Percentiles rank a stretch among this genome's conserved stretches.
Conservation (phyloP, 257 asterid genomes). For the Cruciata laevipes region DNA sequence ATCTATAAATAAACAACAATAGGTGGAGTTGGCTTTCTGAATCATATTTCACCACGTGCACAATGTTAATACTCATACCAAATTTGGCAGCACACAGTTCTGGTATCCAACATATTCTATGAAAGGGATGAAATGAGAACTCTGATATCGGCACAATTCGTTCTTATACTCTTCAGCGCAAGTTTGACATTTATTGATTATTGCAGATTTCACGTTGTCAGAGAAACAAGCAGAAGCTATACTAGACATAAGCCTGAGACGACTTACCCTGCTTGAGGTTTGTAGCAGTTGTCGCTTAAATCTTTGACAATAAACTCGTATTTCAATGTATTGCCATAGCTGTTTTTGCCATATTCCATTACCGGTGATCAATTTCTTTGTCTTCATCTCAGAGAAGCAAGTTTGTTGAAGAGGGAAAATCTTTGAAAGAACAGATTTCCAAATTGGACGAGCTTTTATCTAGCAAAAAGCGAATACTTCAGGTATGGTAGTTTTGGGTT, state of each 20-base stretch:
- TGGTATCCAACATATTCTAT: not conserved
- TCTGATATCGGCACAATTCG: not conserved
- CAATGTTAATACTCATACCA: too few species aligned
- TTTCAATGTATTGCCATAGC: not conserved
- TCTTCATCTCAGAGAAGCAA: conserved; percentile 65
- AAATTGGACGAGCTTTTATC: conserved; percentile 81
- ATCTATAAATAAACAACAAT: not conserved
- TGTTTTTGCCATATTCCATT: not conserved
- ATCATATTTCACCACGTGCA: not conserved
- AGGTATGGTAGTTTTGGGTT: conserved; percentile 37
- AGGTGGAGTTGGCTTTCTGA: not conserved
- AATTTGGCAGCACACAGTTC: not conserved
- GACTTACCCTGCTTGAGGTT: conserved; percentile 89
- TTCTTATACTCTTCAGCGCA: not conserved
- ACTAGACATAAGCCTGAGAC: conserved; percentile 91
- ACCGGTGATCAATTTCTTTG: conserved; percentile 1
- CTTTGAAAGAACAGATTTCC: conserved; percentile 60
- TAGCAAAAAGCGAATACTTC: conserved; percentile 61
- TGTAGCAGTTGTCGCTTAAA: not conserved
- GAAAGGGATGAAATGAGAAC: not conserved
- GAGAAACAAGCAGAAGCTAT: conserved; percentile 97
- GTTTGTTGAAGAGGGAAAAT: conserved; percentile 76
- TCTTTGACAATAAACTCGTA: not conserved
- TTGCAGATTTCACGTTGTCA: conserved; percentile 68
- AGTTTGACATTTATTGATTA: conserved; percentile 13